Conservation (phyloP, 352 stramenopile genomes). For the Aphanomyces cochlioides region DNA sequence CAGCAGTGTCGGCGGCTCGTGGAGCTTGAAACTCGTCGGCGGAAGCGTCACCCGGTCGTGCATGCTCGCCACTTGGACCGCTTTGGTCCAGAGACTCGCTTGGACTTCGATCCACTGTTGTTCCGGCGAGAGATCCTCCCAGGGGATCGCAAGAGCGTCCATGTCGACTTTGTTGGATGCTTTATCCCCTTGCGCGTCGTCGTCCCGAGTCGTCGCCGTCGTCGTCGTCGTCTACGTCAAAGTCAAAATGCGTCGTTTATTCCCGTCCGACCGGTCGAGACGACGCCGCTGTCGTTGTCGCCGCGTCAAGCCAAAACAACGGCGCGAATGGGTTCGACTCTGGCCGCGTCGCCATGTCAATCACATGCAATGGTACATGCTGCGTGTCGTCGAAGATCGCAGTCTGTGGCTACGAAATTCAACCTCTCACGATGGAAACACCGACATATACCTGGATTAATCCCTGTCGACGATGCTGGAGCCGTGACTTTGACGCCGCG, state of each 20-base stretch:
- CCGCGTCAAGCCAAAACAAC: constrained; percentile 26
- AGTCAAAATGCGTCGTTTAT: too few species aligned
- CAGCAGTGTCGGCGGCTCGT: neutral
- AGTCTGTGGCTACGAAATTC: neutral
- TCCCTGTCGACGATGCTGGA: neutral
- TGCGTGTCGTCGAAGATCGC: neutral
- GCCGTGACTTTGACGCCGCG: too few species aligned
- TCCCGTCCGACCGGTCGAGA: too few species aligned
- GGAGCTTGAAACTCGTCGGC: neutral
- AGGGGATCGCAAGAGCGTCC: neutral
- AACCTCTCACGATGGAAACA: neutral
- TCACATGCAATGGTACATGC: neutral
- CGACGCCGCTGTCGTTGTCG: too few species aligned
- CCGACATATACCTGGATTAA: neutral
- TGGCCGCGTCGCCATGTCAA: constrained; percentile 20
- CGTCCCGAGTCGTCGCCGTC: neutral
- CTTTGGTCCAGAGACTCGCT: neutral
- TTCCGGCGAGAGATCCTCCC: constrained; percentile 8
- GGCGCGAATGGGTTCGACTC: neutral
- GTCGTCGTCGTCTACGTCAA: neutral
- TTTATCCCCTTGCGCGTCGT: too few species aligned
- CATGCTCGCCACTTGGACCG: neutral
- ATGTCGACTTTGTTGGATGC: neutral
- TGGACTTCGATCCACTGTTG: constrained; percentile 29
- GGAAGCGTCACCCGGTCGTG: neutral